These are phyloP conservation scores for Amanita muscaria DNA, from an alignment of 768 basidiomycete genomes.

Conservation along the genomic window DNA sequence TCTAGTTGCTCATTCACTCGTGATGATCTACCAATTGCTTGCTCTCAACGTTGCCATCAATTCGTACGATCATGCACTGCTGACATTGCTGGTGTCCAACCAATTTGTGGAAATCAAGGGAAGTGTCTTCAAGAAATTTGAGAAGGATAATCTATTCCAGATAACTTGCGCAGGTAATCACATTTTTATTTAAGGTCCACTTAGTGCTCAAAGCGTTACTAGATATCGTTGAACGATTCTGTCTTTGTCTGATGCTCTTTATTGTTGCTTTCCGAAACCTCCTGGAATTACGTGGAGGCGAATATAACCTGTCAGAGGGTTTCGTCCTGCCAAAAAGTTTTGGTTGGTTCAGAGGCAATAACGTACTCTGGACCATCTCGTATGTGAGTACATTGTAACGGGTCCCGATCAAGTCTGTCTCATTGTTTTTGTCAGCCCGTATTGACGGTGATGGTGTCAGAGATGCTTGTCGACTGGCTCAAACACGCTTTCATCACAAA, in stretches of 20 bases:
- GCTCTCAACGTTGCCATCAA: slow-evolving; percentile 96
- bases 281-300: slow-evolving; percentile 87
- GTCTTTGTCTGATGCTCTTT: slow-evolving; percentile 80
- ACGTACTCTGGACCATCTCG: slow-evolving; percentile 79
- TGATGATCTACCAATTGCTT: slow-evolving; percentile 93
- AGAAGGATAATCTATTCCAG: slow-evolving; percentile 97
- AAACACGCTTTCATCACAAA: slow-evolving; percentile 99
- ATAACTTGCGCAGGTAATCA: slow-evolving; percentile 89
- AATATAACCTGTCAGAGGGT: slow-evolving; percentile 69
- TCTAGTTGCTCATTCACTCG: slow-evolving; percentile 79
- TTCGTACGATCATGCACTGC: slow-evolving; percentile 91
- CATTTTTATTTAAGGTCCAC: neutral
- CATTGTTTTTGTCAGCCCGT: slow-evolving; percentile 56
- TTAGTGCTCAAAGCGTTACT: neutral
- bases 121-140: slow-evolving; percentile 98
- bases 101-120: slow-evolving; percentile 99
- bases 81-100: slow-evolving; percentile 91
- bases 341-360: slow-evolving; percentile 75
- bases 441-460: slow-evolving; percentile 80
- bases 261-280: slow-evolving; percentile 92
- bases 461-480: slow-evolving; percentile 95
- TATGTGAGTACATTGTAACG: slow-evolving; percentile 49
- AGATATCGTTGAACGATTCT: slow-evolving; percentile 98
- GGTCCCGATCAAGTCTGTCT: neutral
- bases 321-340: slow-evolving; percentile 76